Conservation (phyloP, 2,329 filamentous ascomycete genomes). For the Aureobasidium sp. region DNA sequence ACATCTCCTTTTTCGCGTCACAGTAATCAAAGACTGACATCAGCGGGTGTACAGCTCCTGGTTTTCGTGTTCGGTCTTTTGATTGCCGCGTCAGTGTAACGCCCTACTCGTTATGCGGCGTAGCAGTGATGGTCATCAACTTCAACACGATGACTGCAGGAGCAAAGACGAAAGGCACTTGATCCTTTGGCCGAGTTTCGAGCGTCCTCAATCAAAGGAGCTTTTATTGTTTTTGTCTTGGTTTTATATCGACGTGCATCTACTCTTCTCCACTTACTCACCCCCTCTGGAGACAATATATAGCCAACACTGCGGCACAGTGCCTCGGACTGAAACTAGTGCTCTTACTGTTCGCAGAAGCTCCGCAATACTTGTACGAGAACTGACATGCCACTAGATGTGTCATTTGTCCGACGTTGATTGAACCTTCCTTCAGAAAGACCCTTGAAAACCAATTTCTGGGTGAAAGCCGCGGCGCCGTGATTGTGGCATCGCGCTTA, state of each 20-base stretch:
- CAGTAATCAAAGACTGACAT: neutral
- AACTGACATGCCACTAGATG: neutral
- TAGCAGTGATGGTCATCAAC: neutral
- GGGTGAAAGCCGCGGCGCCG: too few relatives aligned
- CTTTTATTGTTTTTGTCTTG: neutral
- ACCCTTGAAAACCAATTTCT: too few relatives aligned
- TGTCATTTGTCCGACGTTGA: neutral
- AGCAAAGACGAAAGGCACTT: neutral
- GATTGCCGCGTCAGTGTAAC: constrained; percentile 18
- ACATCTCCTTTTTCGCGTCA: constrained; percentile 15
- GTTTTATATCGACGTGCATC: neutral
- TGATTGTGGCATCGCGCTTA: constrained; percentile 5
- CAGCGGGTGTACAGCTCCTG: constrained; percentile 18
- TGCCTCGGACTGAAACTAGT: neutral
- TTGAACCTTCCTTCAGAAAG: too few relatives aligned
- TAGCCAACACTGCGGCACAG: neutral
- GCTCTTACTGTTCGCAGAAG: too few relatives aligned
- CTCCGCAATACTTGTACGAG: constrained; percentile 5
- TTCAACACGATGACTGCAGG: neutral
- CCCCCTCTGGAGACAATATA: neutral
- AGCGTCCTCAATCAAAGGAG: neutral
- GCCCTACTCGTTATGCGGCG: neutral
- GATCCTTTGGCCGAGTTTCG: neutral
- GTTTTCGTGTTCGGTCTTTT: constrained; percentile 22
- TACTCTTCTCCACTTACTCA: neutral